These are phyloP conservation scores for Pleoardoris graminearum DNA, from an alignment of 2,329 filamentous ascomycete species.

Conservation along the genomic window DNA sequence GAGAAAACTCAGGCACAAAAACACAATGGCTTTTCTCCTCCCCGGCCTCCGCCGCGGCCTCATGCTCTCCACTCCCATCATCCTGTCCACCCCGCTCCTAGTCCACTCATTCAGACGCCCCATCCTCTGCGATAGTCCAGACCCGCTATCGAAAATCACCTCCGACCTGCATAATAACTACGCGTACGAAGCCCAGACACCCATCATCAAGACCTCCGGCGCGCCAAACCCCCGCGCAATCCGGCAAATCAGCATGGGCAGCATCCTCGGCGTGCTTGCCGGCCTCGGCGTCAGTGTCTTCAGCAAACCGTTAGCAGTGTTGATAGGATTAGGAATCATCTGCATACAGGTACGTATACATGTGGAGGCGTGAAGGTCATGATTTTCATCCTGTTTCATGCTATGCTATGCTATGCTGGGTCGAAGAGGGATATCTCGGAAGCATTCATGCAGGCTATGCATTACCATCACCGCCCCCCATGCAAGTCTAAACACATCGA, in stretches of 20 bases:
- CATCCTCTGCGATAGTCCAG: conserved; percentile 44
- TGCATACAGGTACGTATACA: conserved; percentile 60
- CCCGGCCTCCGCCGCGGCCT: conserved; percentile 46
- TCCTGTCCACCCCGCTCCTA: conserved; percentile 40
- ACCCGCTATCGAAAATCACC: conserved; percentile 45
- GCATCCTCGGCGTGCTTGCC: conserved; percentile 49
- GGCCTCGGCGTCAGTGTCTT: conserved; percentile 71
- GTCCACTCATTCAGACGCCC: conserved; percentile 31
- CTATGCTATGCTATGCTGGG: not conserved
- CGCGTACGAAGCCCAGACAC: conserved; percentile 44
- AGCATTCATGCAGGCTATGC: conserved; percentile 12
- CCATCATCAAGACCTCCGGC: conserved; percentile 44
- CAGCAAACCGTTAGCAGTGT: conserved; percentile 68
- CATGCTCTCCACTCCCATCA: conserved; percentile 41
- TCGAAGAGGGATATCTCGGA: conserved; percentile 12
- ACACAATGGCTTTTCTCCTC: conserved; percentile 44
- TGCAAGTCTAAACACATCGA: conserved; percentile 5
- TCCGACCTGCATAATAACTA: conserved; percentile 42
- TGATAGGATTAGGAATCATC: conserved; percentile 67
- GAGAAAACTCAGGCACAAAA: not conserved
- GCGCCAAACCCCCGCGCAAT: conserved; percentile 47
- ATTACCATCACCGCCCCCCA: conserved; percentile 8
- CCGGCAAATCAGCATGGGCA: conserved; percentile 52
- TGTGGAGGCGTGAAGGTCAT: not conserved
- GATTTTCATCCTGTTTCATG: too few species aligned